These are phyloP conservation scores for Mallotus japonicus DNA, from an alignment of 441 rosid species.

Conservation along the genomic window DNA sequence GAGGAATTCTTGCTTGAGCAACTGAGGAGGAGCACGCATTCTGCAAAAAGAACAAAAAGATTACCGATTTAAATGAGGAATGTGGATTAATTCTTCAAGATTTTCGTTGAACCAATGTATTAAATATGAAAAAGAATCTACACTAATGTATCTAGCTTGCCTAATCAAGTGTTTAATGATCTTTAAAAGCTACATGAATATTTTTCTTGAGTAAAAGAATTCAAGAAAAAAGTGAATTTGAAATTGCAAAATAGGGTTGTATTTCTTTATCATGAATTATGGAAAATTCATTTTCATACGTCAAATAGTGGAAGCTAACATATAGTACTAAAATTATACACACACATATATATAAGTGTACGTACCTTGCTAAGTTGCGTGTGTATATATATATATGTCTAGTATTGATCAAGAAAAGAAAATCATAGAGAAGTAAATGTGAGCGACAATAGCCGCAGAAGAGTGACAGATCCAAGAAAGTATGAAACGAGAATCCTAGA, in stretches of 20 bases:
- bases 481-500: slow-evolving; percentile 21
- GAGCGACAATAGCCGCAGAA: slow-evolving; percentile 25
- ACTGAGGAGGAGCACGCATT: slow-evolving; percentile 44
- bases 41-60: slow-evolving; percentile 22
- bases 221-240: background rate
- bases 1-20: slow-evolving; percentile 63
- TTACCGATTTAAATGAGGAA: background rate
- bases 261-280: too few relatives aligned
- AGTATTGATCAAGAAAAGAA: slow-evolving; percentile 8
- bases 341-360: background rate
- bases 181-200: background rate
- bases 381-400: background rate
- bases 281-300: background rate
- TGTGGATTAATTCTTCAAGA: background rate
- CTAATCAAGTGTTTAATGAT: background rate
- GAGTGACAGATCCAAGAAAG: slow-evolving; percentile 32
- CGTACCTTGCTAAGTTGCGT: background rate
- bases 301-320: background rate
- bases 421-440: slow-evolving; percentile 22
- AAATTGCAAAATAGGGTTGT: too few relatives aligned
- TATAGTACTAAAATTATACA: background rate
- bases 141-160: background rate
- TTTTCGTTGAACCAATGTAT: background rate
- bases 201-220: background rate
- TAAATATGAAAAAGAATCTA: too few relatives aligned